Conservation (phyloP, 106 monocot genomes). For the Amphibolis antarctica region DNA sequence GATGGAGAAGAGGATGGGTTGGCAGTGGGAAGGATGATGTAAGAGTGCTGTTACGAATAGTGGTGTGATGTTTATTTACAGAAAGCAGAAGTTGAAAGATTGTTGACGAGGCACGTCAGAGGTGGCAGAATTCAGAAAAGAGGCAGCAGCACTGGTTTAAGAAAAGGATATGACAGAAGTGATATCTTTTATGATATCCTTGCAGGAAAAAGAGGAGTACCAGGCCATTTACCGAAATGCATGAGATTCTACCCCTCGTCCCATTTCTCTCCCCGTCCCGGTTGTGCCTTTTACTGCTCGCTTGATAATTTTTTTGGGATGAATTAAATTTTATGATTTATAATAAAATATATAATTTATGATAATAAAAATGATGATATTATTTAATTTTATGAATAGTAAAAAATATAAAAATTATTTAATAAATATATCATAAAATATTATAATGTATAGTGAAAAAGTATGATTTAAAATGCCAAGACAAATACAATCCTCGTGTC, state of each 20-base stretch:
- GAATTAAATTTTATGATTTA: too few relatives aligned
- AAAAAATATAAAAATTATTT: too few relatives aligned
- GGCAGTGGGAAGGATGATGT: neutral
- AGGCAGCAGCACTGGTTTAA: neutral
- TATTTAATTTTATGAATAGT: too few relatives aligned
- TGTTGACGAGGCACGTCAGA: constrained; percentile 8
- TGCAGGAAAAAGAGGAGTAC: constrained; percentile 1
- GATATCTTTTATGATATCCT: neutral
- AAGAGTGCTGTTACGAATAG: neutral
- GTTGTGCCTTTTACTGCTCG: too few relatives aligned
- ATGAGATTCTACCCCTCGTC: neutral
- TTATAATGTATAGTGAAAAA: too few relatives aligned
- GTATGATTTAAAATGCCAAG: too few relatives aligned
- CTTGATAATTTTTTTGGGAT: too few relatives aligned
- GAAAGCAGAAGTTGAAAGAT: constrained; percentile 8
- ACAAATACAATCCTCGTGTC: too few relatives aligned
- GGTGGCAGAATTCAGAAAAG: neutral
- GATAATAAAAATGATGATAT: too few relatives aligned
- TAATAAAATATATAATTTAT: too few relatives aligned
- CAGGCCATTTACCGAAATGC: neutral
- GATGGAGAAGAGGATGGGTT: neutral
- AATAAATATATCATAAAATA: too few relatives aligned
- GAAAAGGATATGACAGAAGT: neutral
- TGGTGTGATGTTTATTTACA: constrained; percentile 11
- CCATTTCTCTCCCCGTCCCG: neutral